Conservation (phyloP, 108 stramenopile species). For the Cyclotella baltica region DNA sequence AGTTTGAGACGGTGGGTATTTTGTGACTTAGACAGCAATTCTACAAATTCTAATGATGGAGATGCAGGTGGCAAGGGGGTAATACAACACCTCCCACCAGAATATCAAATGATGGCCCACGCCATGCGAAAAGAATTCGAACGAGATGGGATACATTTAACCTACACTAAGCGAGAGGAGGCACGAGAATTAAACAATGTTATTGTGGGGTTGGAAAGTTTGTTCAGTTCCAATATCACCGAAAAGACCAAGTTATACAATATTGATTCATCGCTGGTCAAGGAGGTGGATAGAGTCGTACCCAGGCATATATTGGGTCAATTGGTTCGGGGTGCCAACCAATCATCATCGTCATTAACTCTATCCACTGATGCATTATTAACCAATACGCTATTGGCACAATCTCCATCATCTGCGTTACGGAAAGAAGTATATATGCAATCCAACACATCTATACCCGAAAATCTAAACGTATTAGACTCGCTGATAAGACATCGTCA, state of each 20-base stretch:
- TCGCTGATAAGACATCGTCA: conserved; percentile 71
- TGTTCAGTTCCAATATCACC: conserved; percentile 78
- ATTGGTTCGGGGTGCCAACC: conserved; percentile 21
- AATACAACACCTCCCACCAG: conserved; percentile 56
- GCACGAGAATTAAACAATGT: conserved; percentile 74
- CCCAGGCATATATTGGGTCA: conserved; percentile 64
- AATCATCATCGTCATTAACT: conserved; percentile 18
- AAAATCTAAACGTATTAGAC: conserved; percentile 83
- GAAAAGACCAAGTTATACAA: conserved; percentile 64
- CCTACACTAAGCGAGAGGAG: conserved; percentile 68
- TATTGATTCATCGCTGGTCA: conserved; percentile 49
- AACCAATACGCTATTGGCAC: conserved; percentile 71
- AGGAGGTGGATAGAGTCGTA: conserved; percentile 59
- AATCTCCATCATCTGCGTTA: conserved; percentile 61
- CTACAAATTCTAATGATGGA: not conserved
- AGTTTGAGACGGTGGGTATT: conserved; percentile 51
- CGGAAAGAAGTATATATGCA: conserved; percentile 81
- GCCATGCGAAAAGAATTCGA: conserved; percentile 90
- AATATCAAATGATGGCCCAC: conserved; percentile 78
- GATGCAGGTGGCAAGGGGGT: conserved; percentile 16
- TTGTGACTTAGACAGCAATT: conserved; percentile 3
- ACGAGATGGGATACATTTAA: conserved; percentile 92
- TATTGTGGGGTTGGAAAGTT: conserved; percentile 74
- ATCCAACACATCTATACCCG: conserved; percentile 66
- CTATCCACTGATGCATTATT: conserved; percentile 65